These are phyloP conservation scores for Staphylotrichum longicolle DNA, from an alignment of 495 filamentous ascomycete species.

Conservation along the genomic window DNA sequence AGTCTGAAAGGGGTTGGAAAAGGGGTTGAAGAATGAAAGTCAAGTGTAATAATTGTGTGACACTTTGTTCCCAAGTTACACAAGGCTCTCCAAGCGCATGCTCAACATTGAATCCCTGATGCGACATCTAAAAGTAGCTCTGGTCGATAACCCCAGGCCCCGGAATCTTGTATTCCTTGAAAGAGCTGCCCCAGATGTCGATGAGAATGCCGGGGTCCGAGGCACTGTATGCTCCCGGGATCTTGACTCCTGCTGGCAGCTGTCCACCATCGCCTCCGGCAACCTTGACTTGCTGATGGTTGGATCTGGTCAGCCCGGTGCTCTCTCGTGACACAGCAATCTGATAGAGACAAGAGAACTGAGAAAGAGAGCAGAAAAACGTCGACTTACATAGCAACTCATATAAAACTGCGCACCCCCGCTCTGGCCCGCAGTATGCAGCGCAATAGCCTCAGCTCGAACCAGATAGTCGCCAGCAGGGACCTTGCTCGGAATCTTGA, in stretches of 20 bases:
- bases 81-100: no score
- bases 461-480: constrained; percentile 53
- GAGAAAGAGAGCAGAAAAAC: neutral
- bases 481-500: constrained; percentile 48
- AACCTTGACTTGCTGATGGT: constrained; percentile 44
- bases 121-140: constrained; percentile 24
- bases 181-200: constrained; percentile 46
- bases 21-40: no score
- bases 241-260: constrained; percentile 42
- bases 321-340: no score
- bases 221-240: constrained; percentile 50
- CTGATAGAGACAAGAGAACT: no score
- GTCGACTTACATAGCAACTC: constrained; percentile 44
- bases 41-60: no score
- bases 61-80: no score
- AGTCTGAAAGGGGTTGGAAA: no score
- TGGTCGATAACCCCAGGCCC: constrained; percentile 31
- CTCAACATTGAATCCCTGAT: no score
- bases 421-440: constrained; percentile 43
- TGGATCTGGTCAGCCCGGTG: no score
- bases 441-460: constrained; percentile 51
- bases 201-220: constrained; percentile 53
- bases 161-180: constrained; percentile 38
- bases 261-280: constrained; percentile 36
- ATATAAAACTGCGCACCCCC: constrained; percentile 51